A percentile compares a stretch with the other conserved stretches of the same genome.
These are phyloP conservation scores for Rhodotorula sp. DNA, from an alignment of 1,284 basidiomycete genomes.

Conservation along the genomic window DNA sequence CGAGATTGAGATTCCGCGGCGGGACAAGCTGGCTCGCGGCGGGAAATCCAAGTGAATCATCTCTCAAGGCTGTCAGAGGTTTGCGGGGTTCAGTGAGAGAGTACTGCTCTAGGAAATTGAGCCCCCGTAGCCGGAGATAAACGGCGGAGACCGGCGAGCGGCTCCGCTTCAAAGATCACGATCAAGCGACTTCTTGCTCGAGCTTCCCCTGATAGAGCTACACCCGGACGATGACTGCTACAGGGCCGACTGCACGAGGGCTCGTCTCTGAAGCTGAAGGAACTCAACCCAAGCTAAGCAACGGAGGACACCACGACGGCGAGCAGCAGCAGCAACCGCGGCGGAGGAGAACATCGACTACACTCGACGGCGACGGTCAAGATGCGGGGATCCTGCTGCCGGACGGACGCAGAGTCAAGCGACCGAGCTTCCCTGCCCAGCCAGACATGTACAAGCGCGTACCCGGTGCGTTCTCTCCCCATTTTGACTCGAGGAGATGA, in stretches of 20 bases:
- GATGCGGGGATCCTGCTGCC: slow-evolving; percentile 23
- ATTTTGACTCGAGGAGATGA: background rate
- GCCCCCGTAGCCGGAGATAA: too few relatives aligned
- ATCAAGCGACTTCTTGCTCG: too few relatives aligned
- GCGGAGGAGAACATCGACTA: background rate
- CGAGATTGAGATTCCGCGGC: slow-evolving; percentile 56
- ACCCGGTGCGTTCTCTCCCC: slow-evolving; percentile 13
- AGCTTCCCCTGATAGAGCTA: too few relatives aligned
- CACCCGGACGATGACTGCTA: background rate
- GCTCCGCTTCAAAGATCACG: too few relatives aligned
- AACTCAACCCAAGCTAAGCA: slow-evolving; percentile 11
- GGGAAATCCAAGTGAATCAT: too few relatives aligned
- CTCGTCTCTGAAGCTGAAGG: slow-evolving; percentile 23
- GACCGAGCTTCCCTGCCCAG: slow-evolving; percentile 28
- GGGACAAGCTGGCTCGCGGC: slow-evolving; percentile 13
- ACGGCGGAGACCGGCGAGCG: too few relatives aligned
- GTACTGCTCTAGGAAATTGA: too few relatives aligned
- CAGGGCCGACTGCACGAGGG: slow-evolving; percentile 8
- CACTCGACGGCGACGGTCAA: too few relatives aligned
- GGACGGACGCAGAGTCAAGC: slow-evolving; percentile 7
- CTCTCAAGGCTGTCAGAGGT: too few relatives aligned
- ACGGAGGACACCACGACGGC: background rate
- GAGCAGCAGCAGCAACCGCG: background rate
- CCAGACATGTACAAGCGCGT: slow-evolving; percentile 18
- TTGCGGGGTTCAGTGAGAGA: too few relatives aligned